Base-by-base conservation (phyloP, 805 yeast genomes). In the Priceomyces haplophilus region DNA sequence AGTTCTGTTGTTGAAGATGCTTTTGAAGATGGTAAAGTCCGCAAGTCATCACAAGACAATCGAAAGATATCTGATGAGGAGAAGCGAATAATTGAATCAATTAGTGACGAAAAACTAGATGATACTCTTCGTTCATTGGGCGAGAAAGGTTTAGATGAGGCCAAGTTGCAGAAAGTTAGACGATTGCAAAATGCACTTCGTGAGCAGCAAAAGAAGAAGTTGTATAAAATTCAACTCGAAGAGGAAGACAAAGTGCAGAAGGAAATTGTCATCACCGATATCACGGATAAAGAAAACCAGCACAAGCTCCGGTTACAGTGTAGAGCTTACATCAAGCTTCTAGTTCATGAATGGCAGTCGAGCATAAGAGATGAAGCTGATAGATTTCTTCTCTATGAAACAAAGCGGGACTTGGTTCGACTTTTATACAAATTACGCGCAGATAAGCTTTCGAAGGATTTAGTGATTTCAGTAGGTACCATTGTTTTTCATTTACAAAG, bases 401-500 rank as follows among this genome's bases (percentile, higher is more conserved):
- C 73, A 10, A 70, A 69, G 46, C 48, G 53, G 19, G 73, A 69
- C 76, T 55, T 88, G 30, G 78, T 80, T 2, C 64, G 69, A 45
- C 67, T 88, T 16, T 67, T 70, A 30, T 68, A 69, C 49, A 65
- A 62, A 42, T 55, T 70, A 15, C 50, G 75, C 10, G 53, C 57
- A 35, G 47, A 52, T 16, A 62, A 54, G 37, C 48, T 88, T 4
- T 67, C 72, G 21, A 51, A 58, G 7, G 77, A 76, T 29, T 65
- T 72, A 54, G 58, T 79, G 33, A 74, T 75, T 0, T 75, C 85
- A 0, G 61, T 88, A 24, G 65, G 81, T 3, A 82, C 87, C 0
- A 75, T 85, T 1, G 51, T 83, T 7, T 70, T 75, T 48, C 73
- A 82, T 52, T 42, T 85, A n/a, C 95, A 88, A 59, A 54, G 63